A percentile compares a stretch with the other conserved stretches of the same genome.
phyloP scores from a whole-genome alignment of 768 basidiomycete genomes.

The Lepiota subincarnata region DNA sequence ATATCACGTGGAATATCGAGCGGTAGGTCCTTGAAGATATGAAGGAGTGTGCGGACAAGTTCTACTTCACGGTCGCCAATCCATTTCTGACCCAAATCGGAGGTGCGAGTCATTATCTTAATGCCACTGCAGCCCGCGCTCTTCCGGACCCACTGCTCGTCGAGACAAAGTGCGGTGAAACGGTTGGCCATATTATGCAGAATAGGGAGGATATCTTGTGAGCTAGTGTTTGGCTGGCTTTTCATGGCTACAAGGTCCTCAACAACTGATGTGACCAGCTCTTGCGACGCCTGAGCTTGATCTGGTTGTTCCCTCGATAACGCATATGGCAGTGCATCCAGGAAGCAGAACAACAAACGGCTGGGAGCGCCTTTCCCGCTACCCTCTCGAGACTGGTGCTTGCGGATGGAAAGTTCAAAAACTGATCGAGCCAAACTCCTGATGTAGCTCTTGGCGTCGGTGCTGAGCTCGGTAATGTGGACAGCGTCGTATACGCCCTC shows the following conservation, averaged over 20 bases:
- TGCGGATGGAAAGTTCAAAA: slow-evolving; percentile 71
- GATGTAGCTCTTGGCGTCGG: slow-evolving; percentile 67
- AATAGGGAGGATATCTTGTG: slow-evolving; percentile 58
- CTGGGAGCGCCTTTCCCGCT: slow-evolving; percentile 52
- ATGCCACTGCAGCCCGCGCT: slow-evolving; percentile 88
- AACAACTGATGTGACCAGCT: slow-evolving; percentile 59
- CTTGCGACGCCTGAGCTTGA: slow-evolving; percentile 56
- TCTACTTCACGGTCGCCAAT: slow-evolving; percentile 85
- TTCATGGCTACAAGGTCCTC: slow-evolving; percentile 61
- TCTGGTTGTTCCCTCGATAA: slow-evolving; percentile 62
- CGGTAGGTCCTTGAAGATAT: slow-evolving; percentile 92
- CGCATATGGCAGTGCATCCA: slow-evolving; percentile 79
- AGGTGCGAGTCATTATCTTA: slow-evolving; percentile 68
- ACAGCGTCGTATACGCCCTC: slow-evolving; percentile 79
- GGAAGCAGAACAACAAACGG: slow-evolving; percentile 57
- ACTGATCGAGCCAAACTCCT: slow-evolving; percentile 65
- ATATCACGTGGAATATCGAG: slow-evolving; percentile 82
- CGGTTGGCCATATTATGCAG: slow-evolving; percentile 81
- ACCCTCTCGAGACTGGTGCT: slow-evolving; percentile 49
- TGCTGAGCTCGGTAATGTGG: slow-evolving; percentile 62
- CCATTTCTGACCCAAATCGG: slow-evolving; percentile 73
- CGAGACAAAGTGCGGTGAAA: slow-evolving; percentile 83
- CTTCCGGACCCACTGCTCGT: slow-evolving; percentile 87
- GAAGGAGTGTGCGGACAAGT: slow-evolving; percentile 83
- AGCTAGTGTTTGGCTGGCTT: slow-evolving; percentile 38